Percentiles rank a stretch among this genome's conserved stretches.
Evolutionary conservation across 352 stramenopile species (phyloP).

Genomic region (Globisporangium cylindrosporum): DNA sequence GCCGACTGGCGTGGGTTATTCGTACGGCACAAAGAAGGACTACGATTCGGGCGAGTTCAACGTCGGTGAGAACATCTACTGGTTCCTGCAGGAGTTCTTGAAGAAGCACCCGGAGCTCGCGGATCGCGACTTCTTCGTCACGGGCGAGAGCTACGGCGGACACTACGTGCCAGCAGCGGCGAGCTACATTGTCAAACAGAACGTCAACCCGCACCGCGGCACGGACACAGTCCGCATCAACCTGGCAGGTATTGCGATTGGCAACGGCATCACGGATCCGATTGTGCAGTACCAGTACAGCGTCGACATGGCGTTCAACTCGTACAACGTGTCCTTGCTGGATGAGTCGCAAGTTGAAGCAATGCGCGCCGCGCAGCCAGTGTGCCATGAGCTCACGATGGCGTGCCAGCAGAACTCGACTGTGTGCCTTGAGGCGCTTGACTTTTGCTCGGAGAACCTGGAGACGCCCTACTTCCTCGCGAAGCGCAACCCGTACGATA

Average conservation of each 20-base stretch:
- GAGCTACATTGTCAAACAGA: constrained; percentile 25
- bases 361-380: constrained; percentile 53
- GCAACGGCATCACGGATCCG: constrained; percentile 79
- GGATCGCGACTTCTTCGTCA: constrained; percentile 35
- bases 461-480: constrained; percentile 46
- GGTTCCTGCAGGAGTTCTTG: constrained; percentile 41
- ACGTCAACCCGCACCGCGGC: constrained; percentile 9
- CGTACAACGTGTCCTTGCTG: constrained; percentile 68
- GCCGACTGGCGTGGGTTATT: constrained; percentile 22
- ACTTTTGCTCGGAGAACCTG: constrained; percentile 57
- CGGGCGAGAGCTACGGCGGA: constrained; percentile 41
- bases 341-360: constrained; percentile 31
- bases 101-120: constrained; percentile 32
- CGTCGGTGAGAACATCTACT: constrained; percentile 43
- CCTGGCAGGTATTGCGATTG: constrained; percentile 52
- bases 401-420: constrained; percentile 45
- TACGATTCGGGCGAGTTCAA: constrained; percentile 30
- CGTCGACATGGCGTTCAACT: constrained; percentile 67
- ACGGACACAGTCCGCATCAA: constrained; percentile 28
- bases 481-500: constrained; percentile 72
- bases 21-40: constrained; percentile 24
- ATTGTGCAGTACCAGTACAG: constrained; percentile 64
- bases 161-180: constrained; percentile 39
- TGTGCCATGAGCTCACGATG: constrained; percentile 53
- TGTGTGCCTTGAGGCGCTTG: constrained; percentile 43